A percentile compares a stretch with the other conserved stretches of the same genome.
These are phyloP conservation scores for Pseudopyricularia javanii DNA, from an alignment of 2,329 filamentous ascomycete species.

Conservation along the genomic window DNA sequence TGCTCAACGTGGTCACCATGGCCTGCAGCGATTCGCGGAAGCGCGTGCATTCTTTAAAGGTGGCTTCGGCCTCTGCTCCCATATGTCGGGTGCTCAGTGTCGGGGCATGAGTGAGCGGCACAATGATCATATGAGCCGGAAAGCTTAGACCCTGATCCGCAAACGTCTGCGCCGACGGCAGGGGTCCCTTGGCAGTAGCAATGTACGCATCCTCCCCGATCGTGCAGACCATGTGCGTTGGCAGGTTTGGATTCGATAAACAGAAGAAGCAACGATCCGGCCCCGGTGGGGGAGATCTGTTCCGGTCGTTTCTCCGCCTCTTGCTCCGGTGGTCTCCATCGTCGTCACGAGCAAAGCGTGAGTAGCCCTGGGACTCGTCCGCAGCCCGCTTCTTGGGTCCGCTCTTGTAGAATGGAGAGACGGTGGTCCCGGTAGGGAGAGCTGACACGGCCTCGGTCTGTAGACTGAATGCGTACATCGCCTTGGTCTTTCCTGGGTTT, in stretches of 20 bases:
- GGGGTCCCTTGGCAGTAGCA: conserved; percentile 82
- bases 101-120: conserved; percentile 71
- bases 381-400: conserved; percentile 14
- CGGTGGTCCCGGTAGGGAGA: conserved; percentile 59
- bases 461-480: conserved; percentile 67
- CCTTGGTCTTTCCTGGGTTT: conserved; percentile 66
- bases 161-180: conserved; percentile 62
- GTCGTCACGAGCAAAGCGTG: conserved; percentile 39
- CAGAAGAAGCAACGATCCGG: conserved; percentile 91
- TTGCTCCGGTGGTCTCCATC: conserved; percentile 30
- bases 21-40: conserved; percentile 67
- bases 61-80: conserved; percentile 42
- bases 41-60: conserved; percentile 68
- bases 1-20: conserved; percentile 53
- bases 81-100: conserved; percentile 52
- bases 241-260: conserved; percentile 72
- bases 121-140: conserved; percentile 81
- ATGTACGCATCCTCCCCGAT: conserved; percentile 82
- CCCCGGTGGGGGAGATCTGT: conserved; percentile 46
- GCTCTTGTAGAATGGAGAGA: conserved; percentile 51
- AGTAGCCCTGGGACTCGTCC: conserved; percentile 19
- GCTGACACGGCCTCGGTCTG: conserved; percentile 48
- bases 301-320: conserved; percentile 25
- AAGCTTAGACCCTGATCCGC: conserved; percentile 52
- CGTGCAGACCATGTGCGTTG: conserved; percentile 78